Percentiles rank a stretch among this genome's conserved stretches.
phyloP scores from a whole-genome alignment of 352 stramenopile genomes.

The Pilasporangium apinafurcum region DNA sequence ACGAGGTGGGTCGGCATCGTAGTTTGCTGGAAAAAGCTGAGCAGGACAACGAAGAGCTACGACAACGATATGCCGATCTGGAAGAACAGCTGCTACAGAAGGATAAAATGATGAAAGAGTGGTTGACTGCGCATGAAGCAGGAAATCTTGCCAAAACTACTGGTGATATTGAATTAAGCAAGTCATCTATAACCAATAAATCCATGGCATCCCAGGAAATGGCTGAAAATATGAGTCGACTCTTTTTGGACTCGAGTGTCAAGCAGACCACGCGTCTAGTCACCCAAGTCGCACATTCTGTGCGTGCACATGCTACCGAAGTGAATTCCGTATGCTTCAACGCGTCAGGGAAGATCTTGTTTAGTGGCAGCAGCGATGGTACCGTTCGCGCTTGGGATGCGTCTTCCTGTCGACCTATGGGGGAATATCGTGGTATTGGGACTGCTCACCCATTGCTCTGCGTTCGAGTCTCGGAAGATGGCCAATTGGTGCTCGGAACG shows the following conservation, averaged over 20 bases:
- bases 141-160: conserved; percentile 10
- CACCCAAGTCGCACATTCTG: conserved; percentile 34
- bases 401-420: conserved; percentile 34
- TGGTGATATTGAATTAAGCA: too few species aligned
- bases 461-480: conserved; percentile 71
- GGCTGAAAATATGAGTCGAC: conserved; percentile 34
- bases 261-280: conserved; percentile 19
- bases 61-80: conserved; percentile 29
- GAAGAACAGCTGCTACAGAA: conserved; percentile 56
- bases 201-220: conserved; percentile 33
- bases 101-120: conserved; percentile 53
- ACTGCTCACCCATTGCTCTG: conserved; percentile 80
- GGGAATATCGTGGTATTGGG: conserved; percentile 72
- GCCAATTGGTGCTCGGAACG: conserved; percentile 68
- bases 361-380: conserved; percentile 77
- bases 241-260: conserved; percentile 19
- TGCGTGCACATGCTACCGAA: conserved; percentile 76
- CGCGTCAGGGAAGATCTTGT: conserved; percentile 73
- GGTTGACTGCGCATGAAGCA: conserved; percentile 32
- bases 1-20: conserved; percentile 59
- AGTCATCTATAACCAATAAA: too few species aligned
- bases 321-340: conserved; percentile 85
- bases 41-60: conserved; percentile 25
- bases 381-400: conserved; percentile 78
- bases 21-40: conserved; percentile 47